Conservation (phyloP, 495 filamentous ascomycete genomes). For the Gamarada debralockiae region DNA sequence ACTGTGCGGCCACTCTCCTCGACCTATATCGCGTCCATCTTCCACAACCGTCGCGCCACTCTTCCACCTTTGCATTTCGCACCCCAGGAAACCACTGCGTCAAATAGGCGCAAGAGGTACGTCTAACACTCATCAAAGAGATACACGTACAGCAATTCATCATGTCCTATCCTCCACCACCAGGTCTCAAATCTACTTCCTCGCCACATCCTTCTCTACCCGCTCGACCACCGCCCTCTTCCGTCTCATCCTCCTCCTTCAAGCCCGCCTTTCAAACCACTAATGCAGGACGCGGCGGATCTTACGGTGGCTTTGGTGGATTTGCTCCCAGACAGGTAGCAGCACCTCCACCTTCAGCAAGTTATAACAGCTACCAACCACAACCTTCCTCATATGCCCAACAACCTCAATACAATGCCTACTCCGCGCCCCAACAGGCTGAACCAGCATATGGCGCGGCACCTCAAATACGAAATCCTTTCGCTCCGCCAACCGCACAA, state of each 20-base stretch:
- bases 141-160: conserved; percentile 66
- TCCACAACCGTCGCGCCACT: background rate
- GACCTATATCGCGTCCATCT: no score
- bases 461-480: conserved; percentile 74
- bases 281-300: conserved; percentile 32
- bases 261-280: conserved; percentile 50
- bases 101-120: conserved; percentile 53
- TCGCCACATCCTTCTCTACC: conserved; percentile 82
- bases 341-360: conserved; percentile 15
- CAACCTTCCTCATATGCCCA: conserved; percentile 23
- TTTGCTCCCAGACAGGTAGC: conserved; percentile 66
- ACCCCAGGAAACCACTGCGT: conserved; percentile 14
- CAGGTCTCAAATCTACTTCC: conserved; percentile 67
- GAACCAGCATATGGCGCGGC: conserved; percentile 36
- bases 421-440: conserved; percentile 33
- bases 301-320: conserved; percentile 23
- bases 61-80: background rate
- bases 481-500: conserved; percentile 54
- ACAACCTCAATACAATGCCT: conserved; percentile 27
- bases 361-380: conserved; percentile 17
- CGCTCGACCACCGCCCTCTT: conserved; percentile 72
- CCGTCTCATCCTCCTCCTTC: conserved; percentile 49
- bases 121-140: conserved; percentile 35
- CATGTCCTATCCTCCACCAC: conserved; percentile 93
- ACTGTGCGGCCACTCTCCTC: no score